These are phyloP conservation scores for Globisporangium orthogonon DNA, from an alignment of 352 stramenopile genomes.

Conservation along the genomic window DNA sequence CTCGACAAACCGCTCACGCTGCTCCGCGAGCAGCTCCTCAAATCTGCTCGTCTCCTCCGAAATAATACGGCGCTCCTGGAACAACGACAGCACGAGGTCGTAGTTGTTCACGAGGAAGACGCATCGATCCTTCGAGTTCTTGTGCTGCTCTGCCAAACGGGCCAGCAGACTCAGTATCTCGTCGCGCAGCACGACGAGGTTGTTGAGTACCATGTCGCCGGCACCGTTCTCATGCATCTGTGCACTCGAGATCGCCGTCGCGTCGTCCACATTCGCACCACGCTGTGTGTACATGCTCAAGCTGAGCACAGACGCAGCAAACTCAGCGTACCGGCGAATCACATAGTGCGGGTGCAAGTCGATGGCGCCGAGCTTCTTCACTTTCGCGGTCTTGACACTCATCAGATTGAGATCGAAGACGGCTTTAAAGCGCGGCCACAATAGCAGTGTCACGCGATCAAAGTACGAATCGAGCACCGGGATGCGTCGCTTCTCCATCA, in stretches of 20 bases:
- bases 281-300: conserved; percentile 79
- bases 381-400: conserved; percentile 84
- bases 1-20: conserved; percentile 97
- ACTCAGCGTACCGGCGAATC: conserved; percentile 95
- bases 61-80: conserved; percentile 91
- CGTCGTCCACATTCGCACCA: conserved; percentile 19
- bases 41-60: conserved; percentile 94
- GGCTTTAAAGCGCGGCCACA: conserved; percentile 97
- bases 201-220: conserved; percentile 93
- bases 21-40: conserved; percentile 88
- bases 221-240: conserved; percentile 80
- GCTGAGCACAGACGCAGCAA: conserved; percentile 93
- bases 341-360: conserved; percentile 97
- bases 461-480: conserved; percentile 95
- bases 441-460: conserved; percentile 91
- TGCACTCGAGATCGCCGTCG: conserved; percentile 35
- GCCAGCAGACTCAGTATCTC: conserved; percentile 75
- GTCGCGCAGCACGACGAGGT: conserved; percentile 78
- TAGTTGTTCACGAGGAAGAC: conserved; percentile 99
- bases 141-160: conserved; percentile 90
- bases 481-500: conserved; percentile 83
- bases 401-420: conserved; percentile 95
- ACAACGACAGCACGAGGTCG: conserved; percentile 93
- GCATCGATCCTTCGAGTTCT: conserved; percentile 90
- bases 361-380: conserved; percentile 89